Evolutionary conservation across 208 protist genomes (phyloP).

Genomic region (Crithidia bombi): DNA sequence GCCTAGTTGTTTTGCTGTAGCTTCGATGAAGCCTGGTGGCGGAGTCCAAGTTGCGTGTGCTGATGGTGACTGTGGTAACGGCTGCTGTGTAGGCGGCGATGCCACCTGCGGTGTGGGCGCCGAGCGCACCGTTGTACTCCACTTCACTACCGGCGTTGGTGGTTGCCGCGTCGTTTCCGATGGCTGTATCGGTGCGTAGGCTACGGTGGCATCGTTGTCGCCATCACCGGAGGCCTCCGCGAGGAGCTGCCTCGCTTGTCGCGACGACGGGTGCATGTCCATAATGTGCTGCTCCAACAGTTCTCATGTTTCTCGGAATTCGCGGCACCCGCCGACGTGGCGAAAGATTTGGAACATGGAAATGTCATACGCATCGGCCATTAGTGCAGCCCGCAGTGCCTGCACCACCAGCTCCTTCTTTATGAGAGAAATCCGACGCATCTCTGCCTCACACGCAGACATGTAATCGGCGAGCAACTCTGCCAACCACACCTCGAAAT

Average conservation of each 20-base stretch:
- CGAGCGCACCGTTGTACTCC: no score
- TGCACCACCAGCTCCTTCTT: conserved; percentile 13
- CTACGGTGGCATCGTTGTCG: no score
- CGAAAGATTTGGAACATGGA: conserved; percentile 2
- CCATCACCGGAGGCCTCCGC: not conserved
- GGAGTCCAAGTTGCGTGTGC: no score
- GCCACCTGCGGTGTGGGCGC: no score
- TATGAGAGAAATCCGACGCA: conserved; percentile 4
- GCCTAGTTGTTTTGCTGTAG: not conserved
- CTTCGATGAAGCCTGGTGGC: no score
- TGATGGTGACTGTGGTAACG: no score
- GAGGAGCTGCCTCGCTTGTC: not conserved
- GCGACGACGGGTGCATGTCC: not conserved
- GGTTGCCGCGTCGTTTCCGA: no score
- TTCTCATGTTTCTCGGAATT: conserved; percentile 1
- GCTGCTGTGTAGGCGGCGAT: no score
- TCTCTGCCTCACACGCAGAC: conserved; percentile 1
- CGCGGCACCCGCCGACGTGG: not conserved
- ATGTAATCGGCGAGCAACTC: conserved; percentile 5
- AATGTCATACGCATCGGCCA: conserved; percentile 14
- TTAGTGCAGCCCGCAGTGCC: conserved; percentile 1
- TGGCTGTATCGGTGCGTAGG: no score
- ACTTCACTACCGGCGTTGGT: no score
- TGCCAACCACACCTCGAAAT: conserved; percentile 13
- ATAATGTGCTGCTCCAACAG: not conserved